Base-by-base conservation (phyloP, 2,329 filamentous ascomycete genomes). In the Venturia oleaginea region DNA sequence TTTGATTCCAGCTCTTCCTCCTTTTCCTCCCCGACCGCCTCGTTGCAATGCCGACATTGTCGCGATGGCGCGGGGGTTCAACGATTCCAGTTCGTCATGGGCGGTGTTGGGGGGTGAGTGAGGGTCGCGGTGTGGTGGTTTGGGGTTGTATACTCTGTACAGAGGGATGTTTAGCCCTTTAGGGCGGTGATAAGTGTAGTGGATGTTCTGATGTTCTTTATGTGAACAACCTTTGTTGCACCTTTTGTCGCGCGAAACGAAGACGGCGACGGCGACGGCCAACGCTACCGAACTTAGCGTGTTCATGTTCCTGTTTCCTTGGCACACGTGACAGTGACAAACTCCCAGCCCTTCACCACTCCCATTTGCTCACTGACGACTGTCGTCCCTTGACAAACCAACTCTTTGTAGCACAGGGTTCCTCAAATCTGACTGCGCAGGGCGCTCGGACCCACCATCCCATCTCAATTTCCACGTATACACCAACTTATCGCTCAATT, bases 31-130 rank as follows among this genome's bases (percentile, higher is more conserved):
- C 40, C 61, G n/a, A 22, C 61, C 61, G 46, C 61, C 48, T 27
- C 62, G 46, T n/a, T 24, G 46, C 34, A 30, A 19, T 17, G 15
- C 24, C 27, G 62, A 64, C 62, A 64, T 64, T 43, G 46, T 64
- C 37, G 51, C 37, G 43, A 37, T 13, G 32, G 17, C 55, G 55
- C 55, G 37, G 55, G 37, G 32, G 55, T 22, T 59, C 7, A 59
- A 10, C 32, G 37, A 40, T 37, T 59, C 37, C 19, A 22, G 32
- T 37, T 40, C 55, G 55, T 59, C 55, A 59, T 59, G 32, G 55
- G 55, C 37, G 11, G 7, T 59, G 8, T 10, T 7, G 24, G 37
- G 37, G 32, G 17, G 15, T 59, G 55, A 59, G 10, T 22, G 37
- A 13, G 3, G n/a, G 32, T 37, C 22, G 55, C 27, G 30, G 19